Evolutionary conservation across 2,329 filamentous ascomycete species (phyloP), one percentile per base, ranked within the genome.

Genomic region (Alternaria angustiovoidea): DNA sequence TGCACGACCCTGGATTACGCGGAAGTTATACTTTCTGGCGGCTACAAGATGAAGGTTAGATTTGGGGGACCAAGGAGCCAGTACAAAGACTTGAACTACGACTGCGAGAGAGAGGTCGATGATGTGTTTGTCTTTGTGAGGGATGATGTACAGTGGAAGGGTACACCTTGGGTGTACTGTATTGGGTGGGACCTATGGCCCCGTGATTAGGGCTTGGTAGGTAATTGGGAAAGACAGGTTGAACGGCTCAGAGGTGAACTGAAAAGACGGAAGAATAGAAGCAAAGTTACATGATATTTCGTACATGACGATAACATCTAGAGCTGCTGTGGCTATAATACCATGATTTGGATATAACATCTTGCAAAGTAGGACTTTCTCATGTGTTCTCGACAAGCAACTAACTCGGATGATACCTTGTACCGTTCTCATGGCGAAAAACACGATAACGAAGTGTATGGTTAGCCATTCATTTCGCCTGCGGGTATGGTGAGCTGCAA

Each of bases 281-380:
- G 46, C 2, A 7, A 26, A 24, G 3, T 36, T 3, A 0, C 20
- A 0, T 26, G 3, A 2, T 4, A 0, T 24, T 2, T 26, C 7
- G 5, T 3, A 2, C 2, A 49, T 16, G 2, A 2, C 11, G 20
- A 26, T 26, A 12, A 4, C 8, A 20, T 16, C 18, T 24, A 24
- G 7, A 16, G 32, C 46, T 24, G 3, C 7, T 5, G 16, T 28
- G 12, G 4, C 30, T 34, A 14, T 16, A 14, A 48, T 32, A n/a
- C 11, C 7, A 26, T 26, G 24, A 26, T 26, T 26, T 26, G 0
- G 6, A 26, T 26, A 26, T 26, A 26, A 26, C 0, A 26, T 7
- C 24, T 26, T 26, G 24, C 24, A 26, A 26, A 2, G 24, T 26
- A 41, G 20, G 18, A 39, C 8, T 11, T 39, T 9, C 6, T 14